Evolutionary conservation across 2,329 filamentous ascomycete species (phyloP).

Genomic region (Xylaria sp.): DNA sequence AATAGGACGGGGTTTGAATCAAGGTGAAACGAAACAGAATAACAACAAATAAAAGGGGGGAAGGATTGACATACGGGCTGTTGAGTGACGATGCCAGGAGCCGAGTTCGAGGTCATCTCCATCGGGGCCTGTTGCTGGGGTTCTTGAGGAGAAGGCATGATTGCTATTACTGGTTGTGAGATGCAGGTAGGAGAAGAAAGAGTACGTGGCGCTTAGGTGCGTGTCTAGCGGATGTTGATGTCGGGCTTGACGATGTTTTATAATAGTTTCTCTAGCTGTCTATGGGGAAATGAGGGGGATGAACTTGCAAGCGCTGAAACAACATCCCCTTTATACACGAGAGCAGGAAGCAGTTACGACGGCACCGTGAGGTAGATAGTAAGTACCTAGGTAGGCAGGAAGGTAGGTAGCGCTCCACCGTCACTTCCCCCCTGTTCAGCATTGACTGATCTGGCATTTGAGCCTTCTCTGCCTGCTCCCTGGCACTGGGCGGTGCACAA

Average conservation of each 20-base stretch:
- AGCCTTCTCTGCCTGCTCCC: no score
- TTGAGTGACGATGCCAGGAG: constrained; percentile 46
- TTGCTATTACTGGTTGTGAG: constrained; percentile 10
- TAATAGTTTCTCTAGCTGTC: background rate
- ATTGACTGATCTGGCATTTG: no score
- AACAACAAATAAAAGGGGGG: background rate
- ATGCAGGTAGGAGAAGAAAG: background rate
- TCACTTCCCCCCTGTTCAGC: no score
- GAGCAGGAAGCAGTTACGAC: constrained; percentile 6
- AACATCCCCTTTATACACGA: constrained; percentile 10
- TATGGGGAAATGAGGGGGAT: background rate
- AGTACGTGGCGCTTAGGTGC: background rate
- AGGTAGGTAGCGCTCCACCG: no score
- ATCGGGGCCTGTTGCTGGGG: constrained; percentile 53
- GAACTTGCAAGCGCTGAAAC: background rate
- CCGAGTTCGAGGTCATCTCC: constrained; percentile 42
- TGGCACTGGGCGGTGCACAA: no score
- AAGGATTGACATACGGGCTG: constrained; percentile 49
- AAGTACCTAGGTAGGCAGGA: no score
- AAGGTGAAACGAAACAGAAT: background rate
- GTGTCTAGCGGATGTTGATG: background rate
- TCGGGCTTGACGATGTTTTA: background rate
- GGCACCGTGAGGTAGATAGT: no score
- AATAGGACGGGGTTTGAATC: no score
- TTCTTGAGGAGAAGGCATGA: constrained; percentile 49